A percentile compares a stretch with the other conserved stretches of the same genome.
Evolutionary conservation across 805 yeast genomes (phyloP).

Genomic region (Cyberlindnera bimundalis): DNA sequence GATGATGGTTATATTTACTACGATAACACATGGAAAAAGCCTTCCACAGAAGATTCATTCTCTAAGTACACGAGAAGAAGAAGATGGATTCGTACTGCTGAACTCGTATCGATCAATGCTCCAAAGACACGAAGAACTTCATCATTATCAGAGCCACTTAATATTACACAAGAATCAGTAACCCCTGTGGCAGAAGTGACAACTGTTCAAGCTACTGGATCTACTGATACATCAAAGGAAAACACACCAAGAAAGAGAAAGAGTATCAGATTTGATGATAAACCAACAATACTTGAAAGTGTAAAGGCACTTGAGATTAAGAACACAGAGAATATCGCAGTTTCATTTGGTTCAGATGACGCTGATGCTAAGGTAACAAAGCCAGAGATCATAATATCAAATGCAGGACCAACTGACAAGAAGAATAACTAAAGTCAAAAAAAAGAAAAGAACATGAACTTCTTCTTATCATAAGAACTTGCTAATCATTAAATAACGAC

Average conservation of each 20-base stretch:
- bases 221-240: slow-evolving; percentile 11
- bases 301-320: slow-evolving; percentile 21
- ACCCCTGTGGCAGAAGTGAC: slow-evolving; percentile 22
- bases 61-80: slow-evolving; percentile 91
- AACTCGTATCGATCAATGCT: slow-evolving; percentile 47
- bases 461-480: no score
- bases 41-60: slow-evolving; percentile 82
- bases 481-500: no score
- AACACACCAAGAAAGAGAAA: slow-evolving; percentile 33
- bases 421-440: slow-evolving; percentile 2
- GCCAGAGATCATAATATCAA: slow-evolving; percentile 1
- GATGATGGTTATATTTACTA: slow-evolving; percentile 87
- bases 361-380: neutral
- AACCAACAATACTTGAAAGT: slow-evolving; percentile 27
- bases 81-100: slow-evolving; percentile 95
- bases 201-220: slow-evolving; percentile 24
- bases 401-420: slow-evolving; percentile 1
- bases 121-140: slow-evolving; percentile 11
- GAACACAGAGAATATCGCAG: slow-evolving; percentile 2
- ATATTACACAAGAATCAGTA: slow-evolving; percentile 7
- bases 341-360: neutral
- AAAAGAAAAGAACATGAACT: no score
- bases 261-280: slow-evolving; percentile 44
- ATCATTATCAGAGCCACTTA: slow-evolving; percentile 5
- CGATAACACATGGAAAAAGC: slow-evolving; percentile 93